A percentile compares a stretch with the other conserved stretches of the same genome.
Evolutionary conservation across 164 flowering plant genomes (phyloP).

Genomic region (Tetracentron sinense): DNA sequence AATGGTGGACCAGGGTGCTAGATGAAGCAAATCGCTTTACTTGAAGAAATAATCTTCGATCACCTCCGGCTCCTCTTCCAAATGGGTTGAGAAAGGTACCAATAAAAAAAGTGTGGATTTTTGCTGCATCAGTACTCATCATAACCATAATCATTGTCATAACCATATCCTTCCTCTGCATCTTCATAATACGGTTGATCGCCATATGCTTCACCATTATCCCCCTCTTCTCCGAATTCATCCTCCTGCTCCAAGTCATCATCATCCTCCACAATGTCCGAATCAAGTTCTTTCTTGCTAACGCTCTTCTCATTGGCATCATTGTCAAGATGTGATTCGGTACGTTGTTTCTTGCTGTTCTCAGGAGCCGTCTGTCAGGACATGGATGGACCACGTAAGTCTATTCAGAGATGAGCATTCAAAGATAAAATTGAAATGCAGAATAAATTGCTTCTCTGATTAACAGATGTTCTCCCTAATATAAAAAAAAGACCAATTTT

Average conservation of each 20-base stretch:
- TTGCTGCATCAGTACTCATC: conserved; percentile 8
- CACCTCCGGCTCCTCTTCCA: background rate
- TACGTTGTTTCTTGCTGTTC: conserved; percentile 19
- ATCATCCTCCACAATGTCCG: conserved; percentile 11
- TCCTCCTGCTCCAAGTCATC: conserved; percentile 3
- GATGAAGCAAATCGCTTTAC: background rate
- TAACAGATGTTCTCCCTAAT: background rate
- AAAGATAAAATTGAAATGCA: background rate
- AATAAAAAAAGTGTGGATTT: background rate
- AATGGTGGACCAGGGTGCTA: background rate
- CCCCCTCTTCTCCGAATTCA: conserved; percentile 19
- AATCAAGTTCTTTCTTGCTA: conserved; percentile 5
- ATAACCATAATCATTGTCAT: conserved; percentile 10
- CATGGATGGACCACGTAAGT: background rate
- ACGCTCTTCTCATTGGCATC: background rate
- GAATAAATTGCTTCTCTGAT: background rate
- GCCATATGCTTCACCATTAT: conserved; percentile 8
- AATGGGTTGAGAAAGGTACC: background rate
- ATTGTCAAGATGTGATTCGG: conserved; percentile 8
- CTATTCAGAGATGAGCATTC: background rate
- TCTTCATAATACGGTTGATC: conserved; percentile 18
- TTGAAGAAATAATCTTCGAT: background rate
- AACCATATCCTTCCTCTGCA: conserved; percentile 9
- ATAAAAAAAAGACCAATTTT: too few relatives aligned
- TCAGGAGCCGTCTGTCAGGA: conserved; percentile 9